These are phyloP conservation scores for Hypoxylon sp. DNA, from an alignment of 2,329 filamentous ascomycete genomes.

Conservation along the genomic window DNA sequence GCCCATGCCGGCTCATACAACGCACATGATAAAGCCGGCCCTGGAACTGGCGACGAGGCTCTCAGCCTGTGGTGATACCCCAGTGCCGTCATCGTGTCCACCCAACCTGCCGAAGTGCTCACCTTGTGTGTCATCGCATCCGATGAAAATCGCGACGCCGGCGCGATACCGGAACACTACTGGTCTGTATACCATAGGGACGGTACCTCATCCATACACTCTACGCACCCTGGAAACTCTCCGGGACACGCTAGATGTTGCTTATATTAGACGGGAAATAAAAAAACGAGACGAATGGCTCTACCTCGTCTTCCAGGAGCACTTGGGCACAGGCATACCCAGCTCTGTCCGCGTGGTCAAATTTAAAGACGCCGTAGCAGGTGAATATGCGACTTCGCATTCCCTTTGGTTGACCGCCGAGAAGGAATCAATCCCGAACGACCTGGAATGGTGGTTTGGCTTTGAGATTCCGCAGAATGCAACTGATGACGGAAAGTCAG, in stretches of 20 bases:
- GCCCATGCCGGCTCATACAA: constrained; percentile 81
- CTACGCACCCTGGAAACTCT: constrained; percentile 77
- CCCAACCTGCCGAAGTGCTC: constrained; percentile 83
- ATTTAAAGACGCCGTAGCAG: constrained; percentile 87
- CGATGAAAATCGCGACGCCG: constrained; percentile 77
- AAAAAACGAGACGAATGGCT: constrained; percentile 83
- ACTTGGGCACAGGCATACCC: constrained; percentile 74
- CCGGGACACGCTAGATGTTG: constrained; percentile 71
- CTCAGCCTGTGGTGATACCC: constrained; percentile 79
- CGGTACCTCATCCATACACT: constrained; percentile 93
- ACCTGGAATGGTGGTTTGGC: constrained; percentile 91
- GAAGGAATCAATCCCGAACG: constrained; percentile 68
- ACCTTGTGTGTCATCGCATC: constrained; percentile 76
- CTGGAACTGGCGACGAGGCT: constrained; percentile 81
- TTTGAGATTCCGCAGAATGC: constrained; percentile 79
- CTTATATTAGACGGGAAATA: constrained; percentile 77
- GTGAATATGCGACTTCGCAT: constrained; percentile 72
- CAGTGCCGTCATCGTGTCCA: constrained; percentile 83
- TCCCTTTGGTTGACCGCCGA: constrained; percentile 88
- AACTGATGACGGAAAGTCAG: constrained; percentile 66
- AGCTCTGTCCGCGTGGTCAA: constrained; percentile 76
- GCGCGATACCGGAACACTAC: constrained; percentile 79
- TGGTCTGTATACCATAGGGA: constrained; percentile 83
- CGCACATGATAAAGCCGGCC: constrained; percentile 78
- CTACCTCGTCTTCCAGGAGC: constrained; percentile 75